A percentile compares a stretch with the other conserved stretches of the same genome.
These are phyloP conservation scores for Casuarina glauca DNA, from an alignment of 306 rosid genomes.

Conservation along the genomic window DNA sequence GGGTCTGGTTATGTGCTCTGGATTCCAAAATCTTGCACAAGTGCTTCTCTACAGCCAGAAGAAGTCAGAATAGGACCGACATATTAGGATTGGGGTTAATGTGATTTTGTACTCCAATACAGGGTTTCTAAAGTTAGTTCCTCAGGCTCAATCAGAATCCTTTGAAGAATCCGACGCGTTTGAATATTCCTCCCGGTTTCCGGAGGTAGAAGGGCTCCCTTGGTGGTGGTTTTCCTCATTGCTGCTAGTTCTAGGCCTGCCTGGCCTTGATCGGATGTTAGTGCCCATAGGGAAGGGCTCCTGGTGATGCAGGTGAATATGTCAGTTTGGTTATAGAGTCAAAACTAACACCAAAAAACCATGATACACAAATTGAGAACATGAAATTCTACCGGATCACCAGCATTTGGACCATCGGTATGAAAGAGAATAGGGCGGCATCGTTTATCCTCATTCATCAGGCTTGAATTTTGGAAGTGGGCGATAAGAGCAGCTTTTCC, in stretches of 20 bases:
- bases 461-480: conserved; percentile 85
- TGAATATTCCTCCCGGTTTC: conserved; percentile 60
- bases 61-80: conserved; percentile 47
- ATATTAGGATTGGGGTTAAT: conserved; percentile 40
- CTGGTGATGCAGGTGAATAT: conserved; percentile 35
- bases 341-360: conserved; percentile 11
- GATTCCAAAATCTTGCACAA: conserved; percentile 45
- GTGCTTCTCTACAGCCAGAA: conserved; percentile 53
- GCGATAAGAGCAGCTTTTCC: conserved; percentile 81
- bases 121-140: conserved; percentile 46
- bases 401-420: conserved; percentile 87
- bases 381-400: conserved; percentile 62
- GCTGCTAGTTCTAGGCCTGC: conserved; percentile 48
- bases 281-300: conserved; percentile 87
- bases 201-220: conserved; percentile 45
- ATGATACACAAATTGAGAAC: conserved; percentile 26
- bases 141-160: conserved; percentile 41
- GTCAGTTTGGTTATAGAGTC: conserved; percentile 16
- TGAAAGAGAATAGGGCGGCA: conserved; percentile 91
- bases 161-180: conserved; percentile 43
- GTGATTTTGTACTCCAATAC: conserved; percentile 26
- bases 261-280: conserved; percentile 61
- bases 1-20: conserved; percentile 46
- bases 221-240: conserved; percentile 54
- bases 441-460: conserved; percentile 80